These are phyloP conservation scores for Skeletonema tropicum DNA, from an alignment of 108 stramenopile genomes.

Conservation along the genomic window DNA sequence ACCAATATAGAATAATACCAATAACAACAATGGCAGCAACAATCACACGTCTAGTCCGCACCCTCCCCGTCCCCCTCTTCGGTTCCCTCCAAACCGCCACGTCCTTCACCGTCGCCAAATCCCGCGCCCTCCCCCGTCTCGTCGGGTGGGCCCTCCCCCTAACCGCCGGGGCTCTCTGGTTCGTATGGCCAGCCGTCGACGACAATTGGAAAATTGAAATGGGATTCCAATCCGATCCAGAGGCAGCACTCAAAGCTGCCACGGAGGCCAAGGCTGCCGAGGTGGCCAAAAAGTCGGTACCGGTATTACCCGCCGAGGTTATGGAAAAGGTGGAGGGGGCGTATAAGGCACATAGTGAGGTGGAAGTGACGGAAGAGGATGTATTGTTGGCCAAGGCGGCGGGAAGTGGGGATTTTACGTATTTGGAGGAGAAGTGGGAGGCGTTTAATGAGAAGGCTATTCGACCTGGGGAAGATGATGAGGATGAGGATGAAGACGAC, in stretches of 20 bases:
- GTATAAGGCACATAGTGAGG: constrained; percentile 19
- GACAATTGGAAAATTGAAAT: constrained; percentile 53
- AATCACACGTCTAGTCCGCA: constrained; percentile 31
- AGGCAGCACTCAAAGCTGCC: background rate
- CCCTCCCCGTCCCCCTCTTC: constrained; percentile 51
- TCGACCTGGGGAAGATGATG: constrained; percentile 50
- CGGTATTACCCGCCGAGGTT: background rate
- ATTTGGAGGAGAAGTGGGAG: constrained; percentile 54
- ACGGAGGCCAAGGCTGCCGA: background rate
- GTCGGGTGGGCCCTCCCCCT: constrained; percentile 51
- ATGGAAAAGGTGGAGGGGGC: constrained; percentile 46
- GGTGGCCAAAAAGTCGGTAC: background rate
- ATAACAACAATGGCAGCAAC: background rate
- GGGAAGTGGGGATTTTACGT: constrained; percentile 39
- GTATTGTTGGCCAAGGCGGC: constrained; percentile 41
- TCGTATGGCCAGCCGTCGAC: constrained; percentile 62
- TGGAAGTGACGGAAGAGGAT: constrained; percentile 38
- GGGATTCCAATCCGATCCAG: constrained; percentile 31
- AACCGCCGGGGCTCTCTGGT: constrained; percentile 51
- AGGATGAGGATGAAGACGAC: constrained; percentile 32
- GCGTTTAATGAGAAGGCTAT: constrained; percentile 37
- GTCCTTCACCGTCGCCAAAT: constrained; percentile 32
- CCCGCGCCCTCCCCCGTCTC: constrained; percentile 38
- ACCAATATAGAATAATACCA: background rate
- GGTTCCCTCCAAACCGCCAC: constrained; percentile 39